Evolutionary conservation across 176 grass and related monocot genomes (phyloP).

Genomic region (Aegilops sharonensis): DNA sequence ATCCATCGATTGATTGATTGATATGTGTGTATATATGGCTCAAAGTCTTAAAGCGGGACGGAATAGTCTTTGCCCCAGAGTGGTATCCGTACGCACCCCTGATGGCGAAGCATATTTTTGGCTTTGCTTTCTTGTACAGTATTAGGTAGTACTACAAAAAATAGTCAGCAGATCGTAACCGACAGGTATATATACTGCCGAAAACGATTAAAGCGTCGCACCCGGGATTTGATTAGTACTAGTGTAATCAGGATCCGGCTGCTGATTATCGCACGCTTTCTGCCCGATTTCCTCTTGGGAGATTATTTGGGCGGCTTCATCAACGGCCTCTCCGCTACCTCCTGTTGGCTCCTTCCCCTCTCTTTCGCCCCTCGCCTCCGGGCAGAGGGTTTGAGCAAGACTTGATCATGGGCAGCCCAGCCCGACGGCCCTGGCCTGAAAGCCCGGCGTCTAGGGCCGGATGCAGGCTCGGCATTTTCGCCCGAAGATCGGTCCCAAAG

Average conservation of each 20-base stretch:
- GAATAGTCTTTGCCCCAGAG: background rate
- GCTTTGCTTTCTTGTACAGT: background rate
- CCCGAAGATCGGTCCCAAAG: no score
- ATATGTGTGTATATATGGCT: background rate
- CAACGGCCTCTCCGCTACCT: no score
- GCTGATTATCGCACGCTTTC: background rate
- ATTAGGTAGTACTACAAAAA: background rate
- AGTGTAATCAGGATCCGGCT: background rate
- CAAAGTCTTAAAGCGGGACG: background rate
- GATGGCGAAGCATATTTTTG: background rate
- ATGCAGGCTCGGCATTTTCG: no score
- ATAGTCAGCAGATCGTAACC: background rate
- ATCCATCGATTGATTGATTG: background rate
- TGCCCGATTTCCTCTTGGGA: background rate
- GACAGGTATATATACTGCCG: background rate
- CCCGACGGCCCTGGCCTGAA: no score
- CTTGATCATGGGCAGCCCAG: no score
- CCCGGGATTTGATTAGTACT: background rate
- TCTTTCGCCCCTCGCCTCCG: no score
- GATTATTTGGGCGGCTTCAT: no score
- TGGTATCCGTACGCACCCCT: background rate
- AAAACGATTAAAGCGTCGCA: background rate
- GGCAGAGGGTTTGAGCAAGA: no score
- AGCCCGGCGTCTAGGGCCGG: no score
- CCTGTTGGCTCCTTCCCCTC: no score